These are phyloP conservation scores for Plectosphaerella plurivora DNA, from an alignment of 2,329 filamentous ascomycete species.

Conservation along the genomic window DNA sequence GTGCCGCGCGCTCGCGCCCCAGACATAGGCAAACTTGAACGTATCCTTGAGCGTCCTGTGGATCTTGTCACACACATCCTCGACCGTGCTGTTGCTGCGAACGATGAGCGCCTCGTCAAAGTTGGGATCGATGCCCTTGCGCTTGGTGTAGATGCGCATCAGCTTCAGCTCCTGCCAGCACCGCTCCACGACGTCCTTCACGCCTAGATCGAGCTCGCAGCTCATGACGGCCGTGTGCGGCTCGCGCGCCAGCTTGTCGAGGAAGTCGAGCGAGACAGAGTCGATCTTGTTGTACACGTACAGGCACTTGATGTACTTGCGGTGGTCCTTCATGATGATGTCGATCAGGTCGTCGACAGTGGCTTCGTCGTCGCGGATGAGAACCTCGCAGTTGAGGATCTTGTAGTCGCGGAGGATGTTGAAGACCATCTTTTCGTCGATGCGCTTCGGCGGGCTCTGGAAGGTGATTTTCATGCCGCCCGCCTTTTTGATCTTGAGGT, in stretches of 20 bases:
- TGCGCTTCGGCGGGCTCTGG: constrained; percentile 76
- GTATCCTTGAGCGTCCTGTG: constrained; percentile 94
- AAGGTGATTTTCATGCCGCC: constrained; percentile 99
- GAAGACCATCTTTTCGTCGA: constrained; percentile 97
- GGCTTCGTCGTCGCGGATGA: constrained; percentile 89
- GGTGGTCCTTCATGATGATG: constrained; percentile 98
- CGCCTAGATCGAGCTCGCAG: constrained; percentile 90
- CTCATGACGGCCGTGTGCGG: constrained; percentile 95
- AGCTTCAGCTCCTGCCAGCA: constrained; percentile 92
- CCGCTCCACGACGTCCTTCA: constrained; percentile 87
- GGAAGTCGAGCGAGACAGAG: constrained; percentile 85
- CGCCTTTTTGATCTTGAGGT: constrained; percentile 91
- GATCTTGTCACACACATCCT: constrained; percentile 95
- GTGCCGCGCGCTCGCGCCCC: constrained; percentile 94
- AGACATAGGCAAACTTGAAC: constrained; percentile 97
- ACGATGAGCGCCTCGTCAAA: constrained; percentile 93
- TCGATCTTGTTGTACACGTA: constrained; percentile 99
- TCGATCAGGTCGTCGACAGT: constrained; percentile 99
- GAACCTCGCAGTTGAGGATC: constrained; percentile 94
- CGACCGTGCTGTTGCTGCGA: constrained; percentile 78
- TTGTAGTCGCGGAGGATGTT: constrained; percentile 99
- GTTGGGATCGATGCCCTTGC: constrained; percentile 85
- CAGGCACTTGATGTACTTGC: constrained; percentile 91
- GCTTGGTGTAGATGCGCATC: constrained; percentile 94
- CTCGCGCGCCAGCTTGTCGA: constrained; percentile 88